Conservation (phyloP, 768 basidiomycete genomes). For the Russula dissimulans region DNA sequence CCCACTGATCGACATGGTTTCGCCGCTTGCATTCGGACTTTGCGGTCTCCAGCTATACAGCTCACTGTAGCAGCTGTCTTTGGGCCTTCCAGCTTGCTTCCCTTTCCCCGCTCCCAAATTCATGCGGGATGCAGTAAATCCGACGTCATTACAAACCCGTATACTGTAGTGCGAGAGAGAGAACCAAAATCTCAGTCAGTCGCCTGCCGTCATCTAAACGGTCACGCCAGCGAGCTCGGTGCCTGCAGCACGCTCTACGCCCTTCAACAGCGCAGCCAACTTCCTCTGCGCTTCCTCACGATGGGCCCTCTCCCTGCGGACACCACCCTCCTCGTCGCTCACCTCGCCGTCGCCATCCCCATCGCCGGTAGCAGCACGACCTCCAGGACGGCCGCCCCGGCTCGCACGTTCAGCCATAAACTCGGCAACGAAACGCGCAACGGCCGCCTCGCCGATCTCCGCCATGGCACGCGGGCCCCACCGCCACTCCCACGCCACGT, state of each 20-base stretch:
- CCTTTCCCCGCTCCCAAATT: too few species aligned
- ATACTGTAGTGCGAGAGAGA: too few species aligned
- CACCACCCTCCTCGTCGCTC: constrained; percentile 18
- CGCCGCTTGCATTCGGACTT: too few species aligned
- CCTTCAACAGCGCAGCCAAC: constrained; percentile 40
- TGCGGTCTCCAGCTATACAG: too few species aligned
- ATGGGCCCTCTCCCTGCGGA: constrained; percentile 11
- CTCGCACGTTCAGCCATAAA: constrained; percentile 51
- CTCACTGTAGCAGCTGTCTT: too few species aligned
- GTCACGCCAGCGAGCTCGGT: constrained; percentile 38
- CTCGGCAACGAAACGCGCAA: constrained; percentile 69
- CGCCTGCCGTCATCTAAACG: not conserved
- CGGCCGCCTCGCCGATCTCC: constrained; percentile 72
- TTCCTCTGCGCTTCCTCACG: constrained; percentile 28
- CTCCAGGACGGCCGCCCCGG: not conserved
- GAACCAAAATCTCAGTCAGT: not conserved
- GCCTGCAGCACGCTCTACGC: constrained; percentile 57
- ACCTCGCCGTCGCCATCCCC: not conserved
- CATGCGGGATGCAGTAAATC: too few species aligned
- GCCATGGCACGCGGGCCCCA: constrained; percentile 78
- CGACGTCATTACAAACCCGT: too few species aligned
- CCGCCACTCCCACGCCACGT: constrained; percentile 58
- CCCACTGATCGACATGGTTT: too few species aligned
- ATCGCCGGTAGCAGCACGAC: not conserved
- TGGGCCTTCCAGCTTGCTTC: too few species aligned